Evolutionary conservation across 768 basidiomycete species (phyloP).

Genomic region (Russula vinacea): DNA sequence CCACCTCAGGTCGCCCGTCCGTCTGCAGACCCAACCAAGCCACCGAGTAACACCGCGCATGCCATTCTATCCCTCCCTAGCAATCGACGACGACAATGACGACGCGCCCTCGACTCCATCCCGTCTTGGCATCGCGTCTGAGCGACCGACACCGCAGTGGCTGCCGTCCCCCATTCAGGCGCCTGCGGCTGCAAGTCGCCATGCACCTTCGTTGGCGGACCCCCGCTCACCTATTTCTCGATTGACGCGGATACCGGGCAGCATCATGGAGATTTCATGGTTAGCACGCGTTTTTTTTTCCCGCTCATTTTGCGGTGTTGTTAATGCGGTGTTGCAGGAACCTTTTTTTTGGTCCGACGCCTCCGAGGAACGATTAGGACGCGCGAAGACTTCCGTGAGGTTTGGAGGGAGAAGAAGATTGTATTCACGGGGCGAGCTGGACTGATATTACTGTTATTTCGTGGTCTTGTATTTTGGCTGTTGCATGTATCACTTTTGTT

Average conservation of each 20-base stretch:
- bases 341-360: conserved; percentile 4
- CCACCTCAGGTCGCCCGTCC: neutral
- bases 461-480: no score
- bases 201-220: conserved; percentile 12
- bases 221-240: conserved; percentile 16
- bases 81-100: neutral
- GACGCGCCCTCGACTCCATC: neutral
- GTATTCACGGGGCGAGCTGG: no score
- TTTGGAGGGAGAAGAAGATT: neutral
- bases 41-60: conserved; percentile 5
- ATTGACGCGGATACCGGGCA: conserved; percentile 5
- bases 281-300: neutral
- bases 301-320: neutral
- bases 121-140: neutral
- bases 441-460: no score
- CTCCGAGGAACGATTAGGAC: no score
- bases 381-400: no score
- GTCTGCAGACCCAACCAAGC: conserved; percentile 15
- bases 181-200: neutral
- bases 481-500: no score
- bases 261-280: conserved; percentile 10
- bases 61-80: conserved; percentile 16
- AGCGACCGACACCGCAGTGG: neutral
- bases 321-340: conserved; percentile 2
- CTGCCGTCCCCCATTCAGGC: conserved; percentile 2